A percentile compares a stretch with the other conserved stretches of the same genome.
Evolutionary conservation across 2,329 filamentous ascomycete species (phyloP).

Genomic region (Penicillium griseofulvum): DNA sequence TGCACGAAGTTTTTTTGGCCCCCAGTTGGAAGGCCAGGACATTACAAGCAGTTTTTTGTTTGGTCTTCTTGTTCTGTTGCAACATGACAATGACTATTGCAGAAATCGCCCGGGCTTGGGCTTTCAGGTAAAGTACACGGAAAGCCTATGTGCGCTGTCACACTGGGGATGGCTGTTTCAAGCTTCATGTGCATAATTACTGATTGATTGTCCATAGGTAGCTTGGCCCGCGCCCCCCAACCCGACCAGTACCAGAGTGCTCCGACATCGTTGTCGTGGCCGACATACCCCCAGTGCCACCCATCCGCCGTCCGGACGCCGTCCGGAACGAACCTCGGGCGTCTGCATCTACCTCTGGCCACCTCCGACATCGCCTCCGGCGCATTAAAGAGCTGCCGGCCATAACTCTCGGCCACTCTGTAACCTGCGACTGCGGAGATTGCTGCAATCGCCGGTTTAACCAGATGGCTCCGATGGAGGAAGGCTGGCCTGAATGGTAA

Average conservation of each 20-base stretch:
- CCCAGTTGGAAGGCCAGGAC: no score
- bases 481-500: neutral
- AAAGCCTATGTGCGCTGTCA: no score
- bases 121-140: no score
- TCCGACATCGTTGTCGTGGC: neutral
- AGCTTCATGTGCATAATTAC: no score
- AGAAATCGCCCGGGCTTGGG: no score
- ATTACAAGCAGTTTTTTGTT: no score
- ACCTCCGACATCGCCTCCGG: neutral
- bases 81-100: no score
- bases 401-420: neutral
- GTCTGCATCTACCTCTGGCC: neutral
- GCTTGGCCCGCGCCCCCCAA: neutral
- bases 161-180: no score
- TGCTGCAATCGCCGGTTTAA: neutral
- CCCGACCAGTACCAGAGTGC: neutral
- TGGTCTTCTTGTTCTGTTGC: no score
- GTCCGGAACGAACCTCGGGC: neutral
- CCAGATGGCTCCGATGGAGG: neutral
- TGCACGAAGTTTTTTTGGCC: no score
- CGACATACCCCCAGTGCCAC: neutral
- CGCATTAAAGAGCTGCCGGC: neutral
- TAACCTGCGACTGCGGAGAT: neutral
- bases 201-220: neutral
- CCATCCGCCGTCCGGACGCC: neutral